Base-by-base conservation (phyloP, 2,329 filamentous ascomycete species). In the Penicillium sp. region DNA sequence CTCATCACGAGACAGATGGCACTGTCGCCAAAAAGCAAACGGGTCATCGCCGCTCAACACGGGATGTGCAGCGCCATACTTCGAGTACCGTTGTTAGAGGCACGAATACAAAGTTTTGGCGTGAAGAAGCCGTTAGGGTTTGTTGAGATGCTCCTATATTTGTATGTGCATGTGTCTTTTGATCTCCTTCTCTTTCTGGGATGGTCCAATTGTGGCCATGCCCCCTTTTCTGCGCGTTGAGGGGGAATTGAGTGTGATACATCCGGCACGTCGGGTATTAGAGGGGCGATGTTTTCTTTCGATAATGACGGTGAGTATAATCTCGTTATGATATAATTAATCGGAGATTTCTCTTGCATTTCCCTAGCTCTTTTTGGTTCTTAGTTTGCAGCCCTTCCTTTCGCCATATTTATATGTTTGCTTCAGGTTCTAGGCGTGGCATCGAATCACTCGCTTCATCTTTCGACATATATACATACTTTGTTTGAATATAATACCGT, bases 1-100 rank as follows among this genome's bases (percentile, higher is more conserved):
- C 19, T 42, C 41, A 51, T 60, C 57, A 59, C 53, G 53, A 57
- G 57, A 59, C 53, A 56, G 32, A 48, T 45, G 28, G 26, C 22
- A 49, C 21, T 29, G 22, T 40, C 17, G 26, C 29, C 34, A 41
- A 42, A 46, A 54, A 33, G 47, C 37, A 55, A 57, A 53, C 43
- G 49, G 51, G 47, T 47, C 51, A 50, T 57, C 48, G 48, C 47
- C 28, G 40, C 45, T 52, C 26, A 50, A 42, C 37, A 43, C 48
- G 43, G 37, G 43, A 47, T 41, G 31, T 17, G 47, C 35, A 48
- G 38, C 33, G 37, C 24, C 22, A 40, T 48, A 15, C 29, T 26
- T 46, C 37, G 38, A 51, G 42, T 29, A 39, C 19, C 32, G 41
- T 21, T 48, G 42, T 39, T 28, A 49, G 31, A 38, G 7, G 31